Evolutionary conservation across 495 filamentous ascomycete genomes (phyloP).

Genomic region (Letharia columbiana): DNA sequence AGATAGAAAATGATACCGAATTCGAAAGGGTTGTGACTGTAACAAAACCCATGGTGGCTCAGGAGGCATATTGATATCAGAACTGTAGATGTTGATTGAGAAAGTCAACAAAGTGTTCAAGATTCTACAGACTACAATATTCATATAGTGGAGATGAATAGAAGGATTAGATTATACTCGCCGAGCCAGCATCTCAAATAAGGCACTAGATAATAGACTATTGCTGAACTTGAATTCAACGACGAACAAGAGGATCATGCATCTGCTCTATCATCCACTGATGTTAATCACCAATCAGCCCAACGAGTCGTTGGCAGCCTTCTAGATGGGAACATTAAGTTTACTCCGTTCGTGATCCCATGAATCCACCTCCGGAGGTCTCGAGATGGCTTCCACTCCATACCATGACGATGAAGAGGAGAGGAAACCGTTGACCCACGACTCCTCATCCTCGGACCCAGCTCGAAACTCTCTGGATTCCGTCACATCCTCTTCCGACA

Average conservation of each 20-base stretch:
- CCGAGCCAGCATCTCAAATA: too few relatives aligned
- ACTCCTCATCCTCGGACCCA: slow-evolving; percentile 18
- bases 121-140: too few relatives aligned
- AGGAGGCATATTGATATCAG: too few relatives aligned
- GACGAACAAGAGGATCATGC: not conserved
- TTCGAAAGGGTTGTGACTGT: not conserved
- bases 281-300: not conserved
- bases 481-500: slow-evolving; percentile 62
- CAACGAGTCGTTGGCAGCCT: not conserved
- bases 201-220: too few relatives aligned
- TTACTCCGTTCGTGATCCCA: not conserved
- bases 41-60: not conserved
- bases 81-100: too few relatives aligned
- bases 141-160: too few relatives aligned
- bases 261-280: not conserved
- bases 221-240: not conserved
- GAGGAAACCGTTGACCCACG: slow-evolving; percentile 20
- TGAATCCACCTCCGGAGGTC: slow-evolving; percentile 1
- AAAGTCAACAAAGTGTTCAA: too few relatives aligned
- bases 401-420: slow-evolving; percentile 23
- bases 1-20: not conserved
- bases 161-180: too few relatives aligned
- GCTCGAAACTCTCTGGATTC: slow-evolving; percentile 47
- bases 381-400: slow-evolving; percentile 22
- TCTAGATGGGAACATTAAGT: slow-evolving; percentile 2